phyloP scores from a whole-genome alignment of 1,284 basidiomycete species.

The Ganoderma lucidum region DNA sequence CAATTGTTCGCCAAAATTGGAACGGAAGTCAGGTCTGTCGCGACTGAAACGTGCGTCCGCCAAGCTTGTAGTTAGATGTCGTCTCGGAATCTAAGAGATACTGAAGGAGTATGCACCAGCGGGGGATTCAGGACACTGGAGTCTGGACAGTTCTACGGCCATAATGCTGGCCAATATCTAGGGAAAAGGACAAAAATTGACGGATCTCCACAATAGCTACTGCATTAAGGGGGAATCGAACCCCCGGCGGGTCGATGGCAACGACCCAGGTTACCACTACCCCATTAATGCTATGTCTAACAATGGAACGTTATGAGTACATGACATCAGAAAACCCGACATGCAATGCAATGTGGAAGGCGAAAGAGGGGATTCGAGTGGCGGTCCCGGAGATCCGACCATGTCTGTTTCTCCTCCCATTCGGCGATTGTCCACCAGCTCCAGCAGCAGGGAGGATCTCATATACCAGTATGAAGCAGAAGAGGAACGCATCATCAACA shows the following conservation, averaged over 20 bases:
- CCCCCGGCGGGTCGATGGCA: constrained; percentile 68
- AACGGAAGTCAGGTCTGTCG: neutral
- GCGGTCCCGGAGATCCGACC: constrained; percentile 17
- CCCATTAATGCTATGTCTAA: constrained; percentile 37
- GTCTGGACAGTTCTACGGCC: too few species aligned
- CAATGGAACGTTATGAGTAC: neutral
- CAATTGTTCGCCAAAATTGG: neutral
- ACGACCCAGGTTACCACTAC: constrained; percentile 44
- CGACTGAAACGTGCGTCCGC: neutral
- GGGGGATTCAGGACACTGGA: too few species aligned
- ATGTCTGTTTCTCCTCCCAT: constrained; percentile 73
- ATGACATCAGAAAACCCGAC: too few species aligned
- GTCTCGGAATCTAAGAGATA: too few species aligned
- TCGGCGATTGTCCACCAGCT: constrained; percentile 60
- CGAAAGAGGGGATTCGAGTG: constrained; percentile 10
- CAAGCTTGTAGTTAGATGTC: too few species aligned
- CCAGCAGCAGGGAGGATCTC: constrained; percentile 69
- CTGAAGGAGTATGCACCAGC: too few species aligned
- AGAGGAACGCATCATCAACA: constrained; percentile 85
- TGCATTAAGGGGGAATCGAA: constrained; percentile 66
- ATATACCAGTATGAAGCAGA: constrained; percentile 89
- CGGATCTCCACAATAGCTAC: neutral
- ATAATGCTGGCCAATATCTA: too few species aligned
- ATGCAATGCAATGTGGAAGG: constrained; percentile 13
- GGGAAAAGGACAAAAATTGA: neutral